Base-by-base conservation (phyloP, 78 protist species). In the slime mould (Dictyostelium discoideum) region DNA sequence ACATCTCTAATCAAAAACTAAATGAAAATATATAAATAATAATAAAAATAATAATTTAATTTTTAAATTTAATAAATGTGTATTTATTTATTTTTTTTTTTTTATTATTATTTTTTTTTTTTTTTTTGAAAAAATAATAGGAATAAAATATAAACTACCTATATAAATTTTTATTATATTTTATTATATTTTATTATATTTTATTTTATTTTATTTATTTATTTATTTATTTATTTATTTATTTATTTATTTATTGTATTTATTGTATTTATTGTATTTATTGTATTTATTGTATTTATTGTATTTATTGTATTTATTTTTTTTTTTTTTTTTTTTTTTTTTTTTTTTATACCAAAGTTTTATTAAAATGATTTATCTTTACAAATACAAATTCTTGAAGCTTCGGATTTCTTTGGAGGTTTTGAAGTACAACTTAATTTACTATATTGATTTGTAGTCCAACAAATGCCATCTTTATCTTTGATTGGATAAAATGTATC, bases 351-450 rank as follows among this genome's bases (percentile, higher is more conserved):
- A 6, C 46, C 46, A 76, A 18, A 26, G 16, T 42, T 42, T 5
- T 39, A 40, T 16, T 79, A 79, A 84, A 60, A 16, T 54, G 65
- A n/a, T 20, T 60, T 84, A 48, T 29, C 77, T 37, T 74, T 84
- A 63, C 87, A 84, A 39, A 84, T 37, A 63, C 87, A 84, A 20
- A 84, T 42, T 84, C 77, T 84, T 60, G 78, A 60, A 14, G 57
- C n/a, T 16, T 39, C 50, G 1, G n/a, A 26, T 84, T 60, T 29
- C 29, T 54, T 39, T 13, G 77, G 32, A 4, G 57, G 78, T 63
- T 54, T 84, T 48, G 65, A 60, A 16, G 87, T 42, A 22, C 87
- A 84, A 63, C 42, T 32, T 54, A 84, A n/a, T 60, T 84, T 60
- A 13, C 37, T 18, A 24, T 32, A 37, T 16, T 84, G 37, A 20